These are phyloP conservation scores for Cantharellus cinnabarinus DNA, from an alignment of 768 basidiomycete species.

Conservation along the genomic window DNA sequence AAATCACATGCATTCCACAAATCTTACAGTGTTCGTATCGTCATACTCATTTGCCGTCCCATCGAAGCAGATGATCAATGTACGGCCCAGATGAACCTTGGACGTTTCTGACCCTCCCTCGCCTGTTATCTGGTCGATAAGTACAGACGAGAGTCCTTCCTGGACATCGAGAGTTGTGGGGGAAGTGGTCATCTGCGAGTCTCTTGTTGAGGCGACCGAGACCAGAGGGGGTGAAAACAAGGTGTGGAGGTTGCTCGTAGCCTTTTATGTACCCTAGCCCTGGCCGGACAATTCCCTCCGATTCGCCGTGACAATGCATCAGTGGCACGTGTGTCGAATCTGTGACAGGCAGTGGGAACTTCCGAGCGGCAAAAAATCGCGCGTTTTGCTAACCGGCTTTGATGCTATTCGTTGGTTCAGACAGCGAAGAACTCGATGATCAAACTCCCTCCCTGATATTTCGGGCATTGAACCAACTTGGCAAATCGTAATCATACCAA, in stretches of 20 bases:
- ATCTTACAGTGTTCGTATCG: conserved; percentile 10
- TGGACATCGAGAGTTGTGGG: not conserved
- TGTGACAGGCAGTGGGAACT: too few species aligned
- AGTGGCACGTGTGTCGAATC: too few species aligned
- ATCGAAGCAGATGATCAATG: conserved; percentile 6
- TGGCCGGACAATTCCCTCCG: too few species aligned
- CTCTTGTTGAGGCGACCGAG: not conserved
- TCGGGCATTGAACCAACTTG: too few species aligned
- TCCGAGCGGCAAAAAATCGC: too few species aligned
- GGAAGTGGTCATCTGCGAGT: not conserved
- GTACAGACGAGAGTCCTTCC: not conserved
- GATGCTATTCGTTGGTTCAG: too few species aligned
- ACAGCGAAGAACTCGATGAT: too few species aligned
- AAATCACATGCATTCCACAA: conserved; percentile 1
- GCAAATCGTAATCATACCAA: too few species aligned
- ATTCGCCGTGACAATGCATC: too few species aligned
- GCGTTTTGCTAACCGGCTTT: too few species aligned
- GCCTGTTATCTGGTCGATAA: not conserved
- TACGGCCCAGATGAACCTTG: not conserved
- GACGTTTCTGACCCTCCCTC: not conserved
- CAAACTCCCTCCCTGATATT: too few species aligned
- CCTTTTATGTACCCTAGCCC: too few species aligned
- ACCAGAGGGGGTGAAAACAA: not conserved
- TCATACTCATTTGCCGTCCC: conserved; percentile 7
- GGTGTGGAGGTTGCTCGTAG: not conserved